Base-by-base conservation (phyloP, 73 alveolate species). In the Paramecium biaurelia region DNA sequence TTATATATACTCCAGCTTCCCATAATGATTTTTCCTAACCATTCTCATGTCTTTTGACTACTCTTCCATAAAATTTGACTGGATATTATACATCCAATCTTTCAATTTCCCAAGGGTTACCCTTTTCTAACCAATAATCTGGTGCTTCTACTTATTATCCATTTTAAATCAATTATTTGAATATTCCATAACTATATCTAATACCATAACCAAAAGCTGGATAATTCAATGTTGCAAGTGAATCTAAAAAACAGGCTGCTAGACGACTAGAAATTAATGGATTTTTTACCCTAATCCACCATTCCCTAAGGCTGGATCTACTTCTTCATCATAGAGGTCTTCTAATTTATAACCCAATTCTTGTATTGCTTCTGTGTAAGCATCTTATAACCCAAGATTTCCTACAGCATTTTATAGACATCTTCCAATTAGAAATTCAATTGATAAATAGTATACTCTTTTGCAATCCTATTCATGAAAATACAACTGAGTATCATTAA, bases 121-220 rank as follows among this genome's bases (percentile, higher is more conserved):
- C 99, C 38, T 96, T 95, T 58, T 93, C 95, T 30, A 99, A 93
- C 99, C 99, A 99, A 93, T 95, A 99, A 94, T 99, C 99, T 14
- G 99, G 99, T 42, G 96, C 92, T 92, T 99, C 99, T 28, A 96
- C 98, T 93, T 99, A 98, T 89, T 98, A 97, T 45, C 99, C 99
- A 86, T 98, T 98, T 76, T 93, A 89, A 92, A 99, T 99, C 89
- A 92, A 92, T 92, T 99, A 99, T 94, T 97, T 97, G 97, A 99
- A 99, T 92, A 99, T 99, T 49, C 99, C 99, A 85, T 99, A 99
- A 94, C 98, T 99, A 93, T 99, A 99, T 95, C 99, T 96, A 72
- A 99, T 97, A 84, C 99, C 99, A 94, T 99, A 99, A 10, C 99
- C 99, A 99, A 99, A 98, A 24, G 99, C 99, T 32, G 99, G 99